Evolutionary conservation across 768 basidiomycete species (phyloP).

Genomic region (Kwoniella europaea): DNA sequence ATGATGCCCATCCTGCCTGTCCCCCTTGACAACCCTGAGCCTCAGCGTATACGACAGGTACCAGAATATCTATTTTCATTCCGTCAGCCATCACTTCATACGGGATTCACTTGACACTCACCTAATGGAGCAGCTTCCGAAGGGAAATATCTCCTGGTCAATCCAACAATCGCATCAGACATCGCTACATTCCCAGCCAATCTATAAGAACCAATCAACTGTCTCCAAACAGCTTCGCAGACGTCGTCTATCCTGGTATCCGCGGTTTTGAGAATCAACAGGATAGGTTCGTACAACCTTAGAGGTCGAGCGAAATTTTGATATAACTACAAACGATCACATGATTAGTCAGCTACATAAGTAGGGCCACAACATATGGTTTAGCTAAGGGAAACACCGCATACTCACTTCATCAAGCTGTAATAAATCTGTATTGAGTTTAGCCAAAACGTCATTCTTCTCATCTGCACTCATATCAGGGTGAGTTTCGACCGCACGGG

Average conservation of each 20-base stretch:
- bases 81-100: not conserved
- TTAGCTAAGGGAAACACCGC: not conserved
- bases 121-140: constrained; percentile 61
- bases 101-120: constrained; percentile 8
- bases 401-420: constrained; percentile 79
- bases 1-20: constrained; percentile 79
- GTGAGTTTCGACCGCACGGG: constrained; percentile 65
- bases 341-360: not conserved
- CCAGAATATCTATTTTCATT: constrained; percentile 68
- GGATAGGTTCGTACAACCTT: constrained; percentile 77
- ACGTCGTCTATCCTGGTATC: constrained; percentile 85
- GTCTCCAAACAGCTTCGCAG: constrained; percentile 84
- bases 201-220: constrained; percentile 72
- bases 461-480: constrained; percentile 51
- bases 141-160: constrained; percentile 86
- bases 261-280: constrained; percentile 90
- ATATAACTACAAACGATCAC: constrained; percentile 68
- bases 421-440: constrained; percentile 62
- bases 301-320: constrained; percentile 85
- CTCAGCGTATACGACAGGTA: constrained; percentile 76
- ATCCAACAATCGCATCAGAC: constrained; percentile 57
- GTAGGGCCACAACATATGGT: not conserved
- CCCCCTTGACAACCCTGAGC: constrained; percentile 67
- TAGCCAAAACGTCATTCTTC: constrained; percentile 45
- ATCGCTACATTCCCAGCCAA: constrained; percentile 26